These are phyloP conservation scores for Phytophthora crassamura DNA, from an alignment of 352 stramenopile genomes.

Conservation along the genomic window DNA sequence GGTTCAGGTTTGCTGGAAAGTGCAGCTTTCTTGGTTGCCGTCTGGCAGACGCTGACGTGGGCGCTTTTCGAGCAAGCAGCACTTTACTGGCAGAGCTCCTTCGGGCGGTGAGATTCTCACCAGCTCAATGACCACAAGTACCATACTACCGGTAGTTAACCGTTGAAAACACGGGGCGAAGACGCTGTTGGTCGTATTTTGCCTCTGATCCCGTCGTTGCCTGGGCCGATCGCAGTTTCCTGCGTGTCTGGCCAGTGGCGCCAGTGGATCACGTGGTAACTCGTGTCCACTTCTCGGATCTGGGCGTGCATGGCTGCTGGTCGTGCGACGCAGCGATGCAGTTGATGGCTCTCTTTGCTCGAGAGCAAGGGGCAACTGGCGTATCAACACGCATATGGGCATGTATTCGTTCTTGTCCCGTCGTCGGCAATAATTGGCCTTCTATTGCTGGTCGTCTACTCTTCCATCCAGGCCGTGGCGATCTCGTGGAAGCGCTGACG, in stretches of 20 bases:
- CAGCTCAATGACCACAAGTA: too few relatives aligned
- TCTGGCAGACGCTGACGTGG: too few relatives aligned
- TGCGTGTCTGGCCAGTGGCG: conserved; percentile 1
- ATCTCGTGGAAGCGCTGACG: conserved; percentile 60
- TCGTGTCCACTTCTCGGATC: conserved; percentile 7
- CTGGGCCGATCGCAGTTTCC: conserved; percentile 3
- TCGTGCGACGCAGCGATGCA: conserved; percentile 2
- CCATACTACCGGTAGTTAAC: too few relatives aligned
- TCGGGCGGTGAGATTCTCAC: too few relatives aligned
- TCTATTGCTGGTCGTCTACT: conserved; percentile 4
- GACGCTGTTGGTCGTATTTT: too few relatives aligned
- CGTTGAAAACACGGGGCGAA: too few relatives aligned
- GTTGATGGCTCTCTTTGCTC: background rate
- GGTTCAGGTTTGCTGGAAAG: too few relatives aligned
- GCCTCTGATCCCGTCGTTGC: conserved; percentile 2
- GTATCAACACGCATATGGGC: background rate
- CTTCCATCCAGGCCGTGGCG: conserved; percentile 40
- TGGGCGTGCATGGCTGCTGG: background rate
- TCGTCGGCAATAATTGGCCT: background rate
- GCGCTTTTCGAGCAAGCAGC: too few relatives aligned
- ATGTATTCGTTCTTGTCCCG: conserved; percentile 12
- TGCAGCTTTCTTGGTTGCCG: too few relatives aligned
- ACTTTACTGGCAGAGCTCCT: too few relatives aligned
- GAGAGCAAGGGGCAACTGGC: background rate
- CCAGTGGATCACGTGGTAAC: conserved; percentile 5